phyloP scores from a whole-genome alignment of 148 eudicot species.

The Diospyros kaki region DNA sequence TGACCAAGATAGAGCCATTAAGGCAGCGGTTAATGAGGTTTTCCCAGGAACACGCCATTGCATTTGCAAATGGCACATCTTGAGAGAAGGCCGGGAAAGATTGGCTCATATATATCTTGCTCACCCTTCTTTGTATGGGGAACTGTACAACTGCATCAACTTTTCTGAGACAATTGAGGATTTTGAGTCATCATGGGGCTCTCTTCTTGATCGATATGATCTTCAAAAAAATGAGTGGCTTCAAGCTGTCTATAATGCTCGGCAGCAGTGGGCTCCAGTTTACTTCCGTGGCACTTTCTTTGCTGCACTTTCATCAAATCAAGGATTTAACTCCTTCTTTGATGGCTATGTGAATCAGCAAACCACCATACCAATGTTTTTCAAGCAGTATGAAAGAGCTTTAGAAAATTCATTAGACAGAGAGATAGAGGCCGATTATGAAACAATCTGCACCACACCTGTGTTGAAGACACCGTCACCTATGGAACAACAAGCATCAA shows the following conservation, averaged over 20 bases:
- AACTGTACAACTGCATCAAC: conserved; percentile 31
- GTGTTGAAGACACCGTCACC: conserved; percentile 35
- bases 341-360: conserved; percentile 35
- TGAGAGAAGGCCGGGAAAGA: conserved; percentile 37
- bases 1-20: conserved; percentile 32
- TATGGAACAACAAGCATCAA: conserved; percentile 37
- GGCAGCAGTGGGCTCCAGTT: conserved; percentile 36
- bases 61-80: conserved; percentile 34
- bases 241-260: conserved; percentile 34
- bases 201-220: conserved; percentile 27
- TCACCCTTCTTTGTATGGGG: conserved; percentile 29
- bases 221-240: conserved; percentile 29
- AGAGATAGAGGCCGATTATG: conserved; percentile 35
- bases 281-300: conserved; percentile 30
- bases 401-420: conserved; percentile 27
- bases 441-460: conserved; percentile 30
- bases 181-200: conserved; percentile 29
- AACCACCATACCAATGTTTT: conserved; percentile 26
- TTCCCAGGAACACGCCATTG: conserved; percentile 29
- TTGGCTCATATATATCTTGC: conserved; percentile 30
- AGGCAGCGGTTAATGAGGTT: conserved; percentile 23
- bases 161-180: conserved; percentile 34
- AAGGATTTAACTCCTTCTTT: conserved; percentile 27
- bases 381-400: conserved; percentile 33
- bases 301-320: conserved; percentile 31